Evolutionary conservation across 805 yeast genomes (phyloP).

Genomic region (Torulaspora indica): DNA sequence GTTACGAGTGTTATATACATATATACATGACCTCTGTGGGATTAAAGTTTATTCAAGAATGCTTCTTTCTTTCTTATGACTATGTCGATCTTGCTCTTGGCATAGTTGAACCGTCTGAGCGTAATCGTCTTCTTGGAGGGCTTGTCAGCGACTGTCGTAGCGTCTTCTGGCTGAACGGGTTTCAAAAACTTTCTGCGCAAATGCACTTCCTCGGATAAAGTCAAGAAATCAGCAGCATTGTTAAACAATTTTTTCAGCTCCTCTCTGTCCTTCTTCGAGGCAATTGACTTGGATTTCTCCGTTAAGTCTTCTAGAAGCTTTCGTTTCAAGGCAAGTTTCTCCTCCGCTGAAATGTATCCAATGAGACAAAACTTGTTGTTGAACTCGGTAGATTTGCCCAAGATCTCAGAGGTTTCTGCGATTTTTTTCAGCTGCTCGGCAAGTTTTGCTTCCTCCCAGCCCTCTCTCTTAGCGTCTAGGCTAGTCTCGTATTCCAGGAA

Average conservation of each 20-base stretch:
- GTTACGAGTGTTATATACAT: slow-evolving; percentile 6
- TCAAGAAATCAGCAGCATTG: slow-evolving; percentile 31
- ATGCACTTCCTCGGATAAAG: slow-evolving; percentile 34
- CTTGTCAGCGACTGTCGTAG: slow-evolving; percentile 36
- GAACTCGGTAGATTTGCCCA: slow-evolving; percentile 26
- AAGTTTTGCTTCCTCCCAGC: slow-evolving; percentile 33
- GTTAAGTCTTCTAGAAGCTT: slow-evolving; percentile 27
- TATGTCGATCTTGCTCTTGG: slow-evolving; percentile 46
- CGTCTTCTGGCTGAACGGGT: slow-evolving; percentile 49
- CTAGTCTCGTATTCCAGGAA: slow-evolving; percentile 44
- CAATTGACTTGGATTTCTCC: slow-evolving; percentile 12
- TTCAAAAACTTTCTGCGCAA: slow-evolving; percentile 52
- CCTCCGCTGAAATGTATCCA: slow-evolving; percentile 31
- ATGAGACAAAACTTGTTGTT: slow-evolving; percentile 26
- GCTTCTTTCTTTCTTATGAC: slow-evolving; percentile 53
- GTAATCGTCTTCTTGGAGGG: slow-evolving; percentile 48
- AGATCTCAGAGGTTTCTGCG: slow-evolving; percentile 9
- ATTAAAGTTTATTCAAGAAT: slow-evolving; percentile 34
- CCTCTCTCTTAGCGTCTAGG: slow-evolving; percentile 38
- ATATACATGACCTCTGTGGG: slow-evolving; percentile 4
- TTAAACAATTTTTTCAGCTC: slow-evolving; percentile 43
- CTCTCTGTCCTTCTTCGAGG: slow-evolving; percentile 32
- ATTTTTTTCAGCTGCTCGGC: slow-evolving; percentile 21
- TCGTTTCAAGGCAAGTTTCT: slow-evolving; percentile 26
- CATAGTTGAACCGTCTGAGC: slow-evolving; percentile 58